These are phyloP conservation scores for Nakaseomyces glabratus DNA, from an alignment of 1,139 yeast genomes.

Conservation along the genomic window DNA sequence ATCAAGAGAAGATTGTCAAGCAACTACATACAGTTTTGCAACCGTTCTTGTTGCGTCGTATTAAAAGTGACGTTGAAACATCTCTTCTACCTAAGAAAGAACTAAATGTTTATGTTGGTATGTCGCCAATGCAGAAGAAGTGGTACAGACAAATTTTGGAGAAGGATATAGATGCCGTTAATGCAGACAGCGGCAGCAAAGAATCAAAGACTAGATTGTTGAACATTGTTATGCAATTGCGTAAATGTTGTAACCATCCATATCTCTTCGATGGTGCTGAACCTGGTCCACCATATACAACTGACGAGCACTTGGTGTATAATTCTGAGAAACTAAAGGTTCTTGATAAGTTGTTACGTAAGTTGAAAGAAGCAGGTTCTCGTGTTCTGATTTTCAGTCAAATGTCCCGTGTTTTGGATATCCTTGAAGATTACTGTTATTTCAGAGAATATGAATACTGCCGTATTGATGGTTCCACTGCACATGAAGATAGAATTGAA, in stretches of 20 bases:
- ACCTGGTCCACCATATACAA: constrained; percentile 97
- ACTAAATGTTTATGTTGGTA: constrained; percentile 79
- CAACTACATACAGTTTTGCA: constrained; percentile 77
- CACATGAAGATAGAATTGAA: constrained; percentile 83
- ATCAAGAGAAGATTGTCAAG: constrained; percentile 71
- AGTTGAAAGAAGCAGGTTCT: constrained; percentile 69
- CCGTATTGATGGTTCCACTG: constrained; percentile 91
- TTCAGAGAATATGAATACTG: constrained; percentile 80
- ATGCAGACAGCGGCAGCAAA: constrained; percentile 79
- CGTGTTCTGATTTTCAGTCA: constrained; percentile 89
- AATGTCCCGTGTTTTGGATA: constrained; percentile 88
- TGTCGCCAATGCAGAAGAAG: constrained; percentile 86
- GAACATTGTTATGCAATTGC: constrained; percentile 91
- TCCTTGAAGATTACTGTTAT: constrained; percentile 83
- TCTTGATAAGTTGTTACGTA: constrained; percentile 69
- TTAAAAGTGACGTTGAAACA: constrained; percentile 87
- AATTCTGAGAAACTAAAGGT: constrained; percentile 89
- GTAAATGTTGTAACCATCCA: constrained; percentile 97
- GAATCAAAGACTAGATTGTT: constrained; percentile 85
- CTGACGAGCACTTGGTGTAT: constrained; percentile 84
- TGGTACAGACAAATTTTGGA: constrained; percentile 88
- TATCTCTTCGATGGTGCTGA: constrained; percentile 96
- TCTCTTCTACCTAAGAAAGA: constrained; percentile 87
- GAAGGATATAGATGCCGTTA: constrained; percentile 93
- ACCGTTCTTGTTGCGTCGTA: constrained; percentile 83